Evolutionary conservation across 108 stramenopile species (phyloP), one percentile per base, ranked within the genome.

Genomic region (Cyclotella sp.): DNA sequence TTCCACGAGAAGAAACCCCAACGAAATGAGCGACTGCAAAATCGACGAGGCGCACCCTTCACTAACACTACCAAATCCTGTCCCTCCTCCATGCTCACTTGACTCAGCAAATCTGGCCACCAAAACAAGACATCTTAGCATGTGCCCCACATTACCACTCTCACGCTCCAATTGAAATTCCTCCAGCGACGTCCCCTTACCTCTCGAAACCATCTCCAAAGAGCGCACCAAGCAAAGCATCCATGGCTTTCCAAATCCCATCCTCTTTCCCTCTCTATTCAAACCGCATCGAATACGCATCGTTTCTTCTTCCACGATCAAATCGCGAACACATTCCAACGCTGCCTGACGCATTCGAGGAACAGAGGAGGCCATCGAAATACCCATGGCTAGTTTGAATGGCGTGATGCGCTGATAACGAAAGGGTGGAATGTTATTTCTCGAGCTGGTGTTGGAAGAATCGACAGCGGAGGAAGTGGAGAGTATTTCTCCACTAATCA

Each of bases 1-100:
- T 63, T 85, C 85, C 12, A 85, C 53, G 7, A 82, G 62, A 2
- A 85, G 39, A 62, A 85, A 85, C 0, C 85, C 85, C 58, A 85
- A 52, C 13, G 77, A 57, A 39, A 78, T 54, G 22, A 85, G 61
- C 29, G 81, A 73, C 29, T 77, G 85, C 6, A 82, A 40, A 8
- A 85, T 43, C 42, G 59, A 63, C 1, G 77, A 64, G 18, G 73
- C 77, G 41, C 69, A 65, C 18, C 73, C 69, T 21, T 70, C 78
- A 21, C 63, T 62, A 15, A 57, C 63, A 8, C 24, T 70, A 9
- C 70, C 55, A 30, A 19, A 27, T 57, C 70, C 21, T 43, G 19
- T 57, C 40, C 72, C 52, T 52, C 68, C 67, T 53, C 79, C 67
- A 58, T 58, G 26, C 21, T 75, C 75, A 57, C 71, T 66, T 6